Conservation (phyloP, 225 moss, liverwort and hornwort species). For the Pseudisothecium myosuroides region DNA sequence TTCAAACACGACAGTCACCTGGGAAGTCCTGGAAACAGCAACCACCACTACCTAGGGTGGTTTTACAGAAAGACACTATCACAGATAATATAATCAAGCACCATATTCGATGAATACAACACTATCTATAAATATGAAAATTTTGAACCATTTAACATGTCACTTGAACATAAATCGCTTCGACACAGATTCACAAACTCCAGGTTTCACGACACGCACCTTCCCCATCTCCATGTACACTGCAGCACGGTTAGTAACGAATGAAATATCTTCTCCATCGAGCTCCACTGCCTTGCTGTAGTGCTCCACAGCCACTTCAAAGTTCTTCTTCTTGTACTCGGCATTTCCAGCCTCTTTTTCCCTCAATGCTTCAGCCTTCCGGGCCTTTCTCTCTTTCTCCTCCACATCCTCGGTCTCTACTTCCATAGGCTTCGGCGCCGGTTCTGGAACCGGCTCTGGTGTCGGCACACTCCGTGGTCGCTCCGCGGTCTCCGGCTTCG, state of each 20-base stretch:
- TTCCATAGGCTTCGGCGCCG: conserved; percentile 69
- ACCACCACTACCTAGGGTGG: not conserved
- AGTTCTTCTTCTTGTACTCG: conserved; percentile 86
- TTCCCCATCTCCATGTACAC: conserved; percentile 92
- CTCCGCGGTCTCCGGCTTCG: conserved; percentile 1
- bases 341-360: conserved; percentile 93
- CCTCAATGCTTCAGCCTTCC: conserved; percentile 63
- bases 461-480: conserved; percentile 19
- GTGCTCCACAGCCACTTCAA: conserved; percentile 72
- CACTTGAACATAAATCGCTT: not conserved
- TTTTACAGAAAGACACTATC: not conserved
- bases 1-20: not conserved
- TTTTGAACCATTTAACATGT: not conserved
- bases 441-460: conserved; percentile 27
- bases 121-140: not conserved
- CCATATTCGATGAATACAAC: not conserved
- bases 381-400: conserved; percentile 28
- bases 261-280: conserved; percentile 87
- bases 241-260: conserved; percentile 82
- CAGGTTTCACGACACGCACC: conserved; percentile 22
- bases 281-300: conserved; percentile 79
- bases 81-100: not conserved
- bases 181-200: not conserved
- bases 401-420: conserved; percentile 50
- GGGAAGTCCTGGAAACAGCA: not conserved